Base-by-base conservation (phyloP, 2,329 filamentous ascomycete genomes). In the Verticillium klebahnii region DNA sequence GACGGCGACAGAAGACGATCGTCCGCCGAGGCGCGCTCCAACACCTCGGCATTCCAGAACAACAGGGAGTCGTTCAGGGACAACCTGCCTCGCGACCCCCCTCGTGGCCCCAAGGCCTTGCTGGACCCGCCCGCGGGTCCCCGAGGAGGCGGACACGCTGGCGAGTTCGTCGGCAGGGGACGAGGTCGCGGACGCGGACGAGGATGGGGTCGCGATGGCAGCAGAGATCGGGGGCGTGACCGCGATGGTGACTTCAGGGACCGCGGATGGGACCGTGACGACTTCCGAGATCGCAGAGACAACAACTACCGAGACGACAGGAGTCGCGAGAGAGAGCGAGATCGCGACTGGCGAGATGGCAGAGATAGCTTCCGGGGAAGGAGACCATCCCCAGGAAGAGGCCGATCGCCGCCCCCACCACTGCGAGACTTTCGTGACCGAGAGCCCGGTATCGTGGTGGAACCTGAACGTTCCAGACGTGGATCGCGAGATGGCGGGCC, bases 31-130 rank as follows among this genome's bases (percentile, higher is more conserved):
- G 79, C 77, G 57, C 80, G 85, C 63, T 74, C 79, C 36, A 87
- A 85, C 69, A 80, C 81, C 61, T 80, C 83, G 32, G 77, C 80
- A n/a, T 91, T 91, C 64, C 84, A 83, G 1, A 84, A 82, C 67
- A 84, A 82, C 67, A 81, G 87, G 66, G 85, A 88, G 66, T 73
- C 70, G 14, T 87, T 87, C 65, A 73, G 79, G 34, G 80, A 66
- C 32, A 62, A 62, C 39, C 61, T 67, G 4, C 40, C 83, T 14
- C 83, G 89, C 66, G 91, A 96, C 65, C 89, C 91, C 2, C 93
- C 93, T 3, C 85, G 92, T 61, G 93, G 91, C 0, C 92, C 93
- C 12, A 92, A 93, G 74, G 91, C 90, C 4, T 78, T 93, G 62
- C 84, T 90, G 63, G 91, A 94, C 64, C 77, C 85, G 34, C 84